These are phyloP conservation scores for Agastache rugosa DNA, from an alignment of 257 asterid species.

Conservation along the genomic window DNA sequence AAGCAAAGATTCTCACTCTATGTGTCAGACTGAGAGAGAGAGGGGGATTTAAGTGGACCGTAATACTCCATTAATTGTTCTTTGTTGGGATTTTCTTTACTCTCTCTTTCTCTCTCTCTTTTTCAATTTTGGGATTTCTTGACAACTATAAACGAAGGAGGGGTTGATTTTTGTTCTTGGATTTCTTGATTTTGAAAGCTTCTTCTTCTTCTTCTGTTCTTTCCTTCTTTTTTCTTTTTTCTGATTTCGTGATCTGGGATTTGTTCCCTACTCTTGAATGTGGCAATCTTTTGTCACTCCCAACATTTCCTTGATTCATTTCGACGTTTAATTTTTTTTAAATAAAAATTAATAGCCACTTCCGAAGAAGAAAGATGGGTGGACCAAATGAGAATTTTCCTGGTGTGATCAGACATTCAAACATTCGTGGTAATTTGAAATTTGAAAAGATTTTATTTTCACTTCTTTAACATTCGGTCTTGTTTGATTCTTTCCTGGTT, in stretches of 20 bases:
- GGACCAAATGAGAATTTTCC: slow-evolving; percentile 66
- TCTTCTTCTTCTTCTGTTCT: neutral
- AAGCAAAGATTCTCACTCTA: slow-evolving; percentile 24
- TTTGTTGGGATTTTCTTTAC: slow-evolving; percentile 36
- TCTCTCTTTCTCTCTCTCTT: neutral
- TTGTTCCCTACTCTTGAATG: neutral
- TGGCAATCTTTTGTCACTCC: neutral
- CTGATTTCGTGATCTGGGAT: slow-evolving; percentile 18
- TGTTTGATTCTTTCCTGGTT: slow-evolving; percentile 5
- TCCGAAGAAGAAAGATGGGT: slow-evolving; percentile 47
- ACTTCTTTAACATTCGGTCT: neutral
- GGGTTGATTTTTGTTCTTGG: slow-evolving; percentile 24
- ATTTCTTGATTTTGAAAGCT: slow-evolving; percentile 32
- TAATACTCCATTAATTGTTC: slow-evolving; percentile 29
- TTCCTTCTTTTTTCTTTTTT: neutral
- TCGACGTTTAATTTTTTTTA: neutral
- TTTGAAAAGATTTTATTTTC: neutral
- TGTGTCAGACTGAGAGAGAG: neutral
- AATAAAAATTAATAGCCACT: neutral
- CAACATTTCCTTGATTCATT: neutral
- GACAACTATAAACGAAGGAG: neutral
- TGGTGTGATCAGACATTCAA: slow-evolving; percentile 53
- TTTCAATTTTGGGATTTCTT: slow-evolving; percentile 25
- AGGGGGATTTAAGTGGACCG: slow-evolving; percentile 24
- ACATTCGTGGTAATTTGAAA: slow-evolving; percentile 53